Conservation (phyloP, 495 filamentous ascomycete genomes). For the Trypethelium eluteriae region DNA sequence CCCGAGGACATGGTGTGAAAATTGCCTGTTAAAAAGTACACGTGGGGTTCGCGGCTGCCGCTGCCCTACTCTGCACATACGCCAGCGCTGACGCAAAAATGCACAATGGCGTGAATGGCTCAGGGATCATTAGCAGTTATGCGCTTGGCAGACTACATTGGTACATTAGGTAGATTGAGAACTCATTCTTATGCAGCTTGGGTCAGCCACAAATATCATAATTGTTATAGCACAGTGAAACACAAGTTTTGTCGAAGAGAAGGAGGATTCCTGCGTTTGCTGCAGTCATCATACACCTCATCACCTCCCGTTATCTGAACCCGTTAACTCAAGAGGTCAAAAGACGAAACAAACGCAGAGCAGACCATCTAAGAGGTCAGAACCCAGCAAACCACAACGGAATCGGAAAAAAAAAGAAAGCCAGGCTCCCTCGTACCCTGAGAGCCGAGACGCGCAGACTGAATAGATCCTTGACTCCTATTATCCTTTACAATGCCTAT, state of each 20-base stretch:
- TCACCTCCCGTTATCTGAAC: neutral
- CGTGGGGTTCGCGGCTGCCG: neutral
- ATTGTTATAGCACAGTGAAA: neutral
- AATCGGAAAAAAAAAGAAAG: neutral
- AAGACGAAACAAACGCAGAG: neutral
- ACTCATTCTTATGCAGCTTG: neutral
- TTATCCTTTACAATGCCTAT: constrained; percentile 6
- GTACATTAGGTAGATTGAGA: too few relatives aligned
- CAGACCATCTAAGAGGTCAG: constrained; percentile 3
- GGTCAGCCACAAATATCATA: too few relatives aligned
- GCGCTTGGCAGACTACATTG: neutral
- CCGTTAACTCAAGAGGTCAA: neutral
- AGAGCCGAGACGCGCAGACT: neutral
- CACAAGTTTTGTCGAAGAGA: neutral
- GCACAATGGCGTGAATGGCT: neutral
- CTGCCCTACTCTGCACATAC: neutral
- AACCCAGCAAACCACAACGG: neutral
- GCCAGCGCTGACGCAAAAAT: neutral
- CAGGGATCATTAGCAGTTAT: neutral
- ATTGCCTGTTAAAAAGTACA: neutral
- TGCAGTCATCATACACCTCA: neutral
- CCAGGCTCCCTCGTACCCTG: neutral
- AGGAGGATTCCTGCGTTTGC: constrained; percentile 3
- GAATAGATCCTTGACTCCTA: neutral
- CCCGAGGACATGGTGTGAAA: neutral